Evolutionary conservation across 106 monocot genomes (phyloP).

Genomic region (Allium cepa): DNA sequence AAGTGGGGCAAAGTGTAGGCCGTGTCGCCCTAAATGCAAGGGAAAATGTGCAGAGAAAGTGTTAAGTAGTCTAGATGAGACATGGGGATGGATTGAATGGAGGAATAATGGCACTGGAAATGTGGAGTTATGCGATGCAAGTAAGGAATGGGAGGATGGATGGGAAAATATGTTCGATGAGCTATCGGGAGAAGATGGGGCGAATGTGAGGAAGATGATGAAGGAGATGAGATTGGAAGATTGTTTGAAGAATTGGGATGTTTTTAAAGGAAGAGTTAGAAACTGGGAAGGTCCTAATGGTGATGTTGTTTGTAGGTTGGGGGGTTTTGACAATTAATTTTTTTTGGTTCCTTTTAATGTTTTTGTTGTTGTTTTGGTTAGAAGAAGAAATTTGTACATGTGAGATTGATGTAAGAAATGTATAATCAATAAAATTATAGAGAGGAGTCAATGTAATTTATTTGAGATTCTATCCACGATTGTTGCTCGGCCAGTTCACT

Average conservation of each 20-base stretch:
- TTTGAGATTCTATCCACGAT: too few relatives aligned
- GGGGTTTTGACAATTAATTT: constrained; percentile 1
- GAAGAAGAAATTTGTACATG: too few relatives aligned
- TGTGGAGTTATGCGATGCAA: constrained; percentile 45
- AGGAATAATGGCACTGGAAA: constrained; percentile 15
- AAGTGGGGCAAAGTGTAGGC: constrained; percentile 72
- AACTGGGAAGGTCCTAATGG: constrained; percentile 38
- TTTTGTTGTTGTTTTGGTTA: too few relatives aligned
- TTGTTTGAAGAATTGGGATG: constrained; percentile 23
- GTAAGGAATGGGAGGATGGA: constrained; percentile 36
- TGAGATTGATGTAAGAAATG: too few relatives aligned
- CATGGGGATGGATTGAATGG: constrained; percentile 64
- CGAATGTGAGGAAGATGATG: constrained; percentile 20
- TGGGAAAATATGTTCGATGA: constrained; percentile 49
- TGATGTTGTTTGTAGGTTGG: constrained; percentile 29
- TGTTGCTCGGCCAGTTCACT: too few relatives aligned
- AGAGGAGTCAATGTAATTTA: too few relatives aligned
- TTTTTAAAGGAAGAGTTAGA: constrained; percentile 8
- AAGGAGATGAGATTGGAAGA: constrained; percentile 4
- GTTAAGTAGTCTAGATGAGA: not conserved
- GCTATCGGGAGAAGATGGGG: constrained; percentile 28
- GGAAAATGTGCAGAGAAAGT: constrained; percentile 26
- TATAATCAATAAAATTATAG: too few relatives aligned
- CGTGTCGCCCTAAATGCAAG: constrained; percentile 27
- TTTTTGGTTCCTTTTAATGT: too few relatives aligned